Conservation (phyloP, 1,284 basidiomycete genomes). For the Flammula alnicola region DNA sequence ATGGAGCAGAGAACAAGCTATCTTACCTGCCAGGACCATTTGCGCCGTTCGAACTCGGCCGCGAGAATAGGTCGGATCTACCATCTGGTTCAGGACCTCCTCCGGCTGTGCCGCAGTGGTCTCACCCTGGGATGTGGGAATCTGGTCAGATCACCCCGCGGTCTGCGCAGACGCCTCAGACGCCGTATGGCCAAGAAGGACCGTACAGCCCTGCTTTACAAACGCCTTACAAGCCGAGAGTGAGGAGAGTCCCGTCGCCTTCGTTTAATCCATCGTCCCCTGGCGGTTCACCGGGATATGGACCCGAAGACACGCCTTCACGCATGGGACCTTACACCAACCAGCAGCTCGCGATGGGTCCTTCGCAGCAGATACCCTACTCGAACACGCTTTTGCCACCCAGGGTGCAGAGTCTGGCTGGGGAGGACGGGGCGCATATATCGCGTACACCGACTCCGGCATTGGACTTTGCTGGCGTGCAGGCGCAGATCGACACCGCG, state of each 20-base stretch:
- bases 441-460: conserved; percentile 73
- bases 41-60: conserved; percentile 60
- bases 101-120: conserved; percentile 35
- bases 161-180: conserved; percentile 40
- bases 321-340: conserved; percentile 48
- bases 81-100: conserved; percentile 25
- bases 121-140: conserved; percentile 40
- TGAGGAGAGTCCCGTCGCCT: conserved; percentile 55
- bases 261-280: conserved; percentile 32
- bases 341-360: conserved; percentile 34
- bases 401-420: conserved; percentile 42
- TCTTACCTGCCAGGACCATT: conserved; percentile 66
- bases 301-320: conserved; percentile 56
- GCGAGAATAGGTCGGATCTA: conserved; percentile 41
- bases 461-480: conserved; percentile 70
- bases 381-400: conserved; percentile 37
- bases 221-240: conserved; percentile 75
- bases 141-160: conserved; percentile 33
- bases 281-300: conserved; percentile 41
- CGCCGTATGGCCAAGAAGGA: conserved; percentile 42
- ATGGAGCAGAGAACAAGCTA: conserved; percentile 55
- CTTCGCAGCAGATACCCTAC: conserved; percentile 29
- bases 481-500: conserved; percentile 80
- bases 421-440: conserved; percentile 41
- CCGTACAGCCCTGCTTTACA: conserved; percentile 49